Evolutionary conservation across 495 filamentous ascomycete species (phyloP), one percentile per base, ranked within the genome.

Genomic region (Tetracladium setigerum): DNA sequence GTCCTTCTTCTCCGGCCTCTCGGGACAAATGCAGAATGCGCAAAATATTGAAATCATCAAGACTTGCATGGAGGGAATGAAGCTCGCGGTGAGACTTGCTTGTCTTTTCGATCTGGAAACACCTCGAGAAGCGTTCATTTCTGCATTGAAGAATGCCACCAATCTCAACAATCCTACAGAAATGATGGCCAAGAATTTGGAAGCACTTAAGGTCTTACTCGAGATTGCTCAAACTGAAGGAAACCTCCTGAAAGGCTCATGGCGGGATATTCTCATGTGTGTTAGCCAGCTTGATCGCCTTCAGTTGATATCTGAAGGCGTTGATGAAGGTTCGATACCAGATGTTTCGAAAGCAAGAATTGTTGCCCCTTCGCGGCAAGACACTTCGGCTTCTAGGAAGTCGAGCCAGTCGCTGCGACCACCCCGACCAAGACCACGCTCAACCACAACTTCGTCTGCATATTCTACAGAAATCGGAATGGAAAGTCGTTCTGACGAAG

Each of bases 261-360:
- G 92, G 92, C 81, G 91, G 58, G 91, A 97, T 54, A 83, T 99
- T 40, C 69, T 99, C 14, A 89, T 91, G 44, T 99, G 92, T 59
- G 84, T 97, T 60, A 95, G 87, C 55, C 92, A 97, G 62, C 83
- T 99, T 18, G 92, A 99, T 59, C 82, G 92, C 19, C 82, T 97
- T 45, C 92, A 99, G 60, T 76, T 97, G n/a, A 86, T 97, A 44
- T 90, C 85, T 15, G 84, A 87, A 41, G 92, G 92, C 19, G 89
- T 97, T 2, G 89, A 97, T 55, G 94, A 95, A 64, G 86, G 84
- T 17, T 81, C 86, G 2, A 77, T 98, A 10, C 92, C 92, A 1
- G 94, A 98, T 63, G 89, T 98, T 14, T 88, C 89, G 22, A 89
- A 87, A 58, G 82, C 84, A 9, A 80, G 85, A 9, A 83, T 86